These are phyloP conservation scores for Aspergillus caelatus DNA, from an alignment of 2,329 filamentous ascomycete genomes.

Conservation along the genomic window DNA sequence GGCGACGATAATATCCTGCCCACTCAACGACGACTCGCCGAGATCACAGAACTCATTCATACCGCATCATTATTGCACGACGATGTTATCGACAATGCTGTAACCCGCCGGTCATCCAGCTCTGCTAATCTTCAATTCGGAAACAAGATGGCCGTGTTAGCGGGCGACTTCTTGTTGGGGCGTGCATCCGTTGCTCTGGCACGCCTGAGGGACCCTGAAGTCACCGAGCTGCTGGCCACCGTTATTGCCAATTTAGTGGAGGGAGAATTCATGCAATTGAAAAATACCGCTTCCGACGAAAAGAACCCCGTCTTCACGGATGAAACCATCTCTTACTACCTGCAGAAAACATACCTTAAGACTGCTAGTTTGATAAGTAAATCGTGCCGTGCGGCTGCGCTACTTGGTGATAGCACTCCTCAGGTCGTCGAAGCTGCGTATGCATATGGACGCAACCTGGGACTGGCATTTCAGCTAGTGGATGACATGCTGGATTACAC, in stretches of 20 bases:
- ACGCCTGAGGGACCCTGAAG: conserved; percentile 86
- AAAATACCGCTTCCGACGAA: conserved; percentile 92
- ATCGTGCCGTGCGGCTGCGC: conserved; percentile 84
- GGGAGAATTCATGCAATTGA: conserved; percentile 99
- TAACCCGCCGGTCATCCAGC: conserved; percentile 77
- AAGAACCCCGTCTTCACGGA: conserved; percentile 81
- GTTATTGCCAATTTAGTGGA: conserved; percentile 98
- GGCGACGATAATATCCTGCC: conserved; percentile 72
- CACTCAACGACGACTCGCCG: conserved; percentile 87
- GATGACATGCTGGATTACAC: conserved; percentile 99
- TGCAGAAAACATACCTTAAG: conserved; percentile 98
- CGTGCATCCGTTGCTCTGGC: conserved; percentile 92
- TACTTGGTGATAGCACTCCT: conserved; percentile 76
- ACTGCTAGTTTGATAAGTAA: conserved; percentile 95
- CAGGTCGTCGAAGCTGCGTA: conserved; percentile 90
- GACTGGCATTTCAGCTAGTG: conserved; percentile 93
- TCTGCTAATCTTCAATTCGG: conserved; percentile 95
- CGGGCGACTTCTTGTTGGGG: conserved; percentile 93
- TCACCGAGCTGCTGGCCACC: conserved; percentile 89
- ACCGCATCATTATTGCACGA: conserved; percentile 95
- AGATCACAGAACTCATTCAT: conserved; percentile 97
- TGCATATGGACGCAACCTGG: conserved; percentile 87
- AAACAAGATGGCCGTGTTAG: conserved; percentile 98
- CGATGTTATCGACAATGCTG: conserved; percentile 94
- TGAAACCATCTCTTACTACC: conserved; percentile 86